These are phyloP conservation scores for Diplodia corticola DNA, from an alignment of 2,329 filamentous ascomycete genomes.

Conservation along the genomic window DNA sequence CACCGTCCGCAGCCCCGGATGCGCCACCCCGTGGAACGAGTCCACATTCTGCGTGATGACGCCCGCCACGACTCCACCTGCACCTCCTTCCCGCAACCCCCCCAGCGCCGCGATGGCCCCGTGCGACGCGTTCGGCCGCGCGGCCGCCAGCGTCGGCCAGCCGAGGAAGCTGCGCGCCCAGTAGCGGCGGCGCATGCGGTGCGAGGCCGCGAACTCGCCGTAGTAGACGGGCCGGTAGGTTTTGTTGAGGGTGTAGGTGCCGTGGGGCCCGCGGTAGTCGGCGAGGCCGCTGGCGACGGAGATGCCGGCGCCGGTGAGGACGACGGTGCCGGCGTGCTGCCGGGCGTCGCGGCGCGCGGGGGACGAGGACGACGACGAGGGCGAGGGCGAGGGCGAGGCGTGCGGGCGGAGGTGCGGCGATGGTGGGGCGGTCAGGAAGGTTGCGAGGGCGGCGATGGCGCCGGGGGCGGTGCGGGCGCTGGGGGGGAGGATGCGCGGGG, in stretches of 20 bases:
- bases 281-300: slow-evolving; percentile 90
- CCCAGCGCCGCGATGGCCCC: slow-evolving; percentile 73
- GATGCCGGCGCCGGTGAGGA: slow-evolving; percentile 84
- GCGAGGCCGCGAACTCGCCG: slow-evolving; percentile 78
- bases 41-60: slow-evolving; percentile 98
- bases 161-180: slow-evolving; percentile 95
- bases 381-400: neutral
- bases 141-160: slow-evolving; percentile 78
- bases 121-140: slow-evolving; percentile 79
- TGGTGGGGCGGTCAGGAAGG: slow-evolving; percentile 68
- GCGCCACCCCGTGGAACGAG: slow-evolving; percentile 80
- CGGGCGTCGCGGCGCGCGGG: too few species aligned
- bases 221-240: slow-evolving; percentile 90
- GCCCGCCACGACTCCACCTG: slow-evolving; percentile 57
- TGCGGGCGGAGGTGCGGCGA: neutral
- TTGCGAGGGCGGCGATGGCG: slow-evolving; percentile 72
- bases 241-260: slow-evolving; percentile 91
- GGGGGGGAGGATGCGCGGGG: slow-evolving; percentile 71
- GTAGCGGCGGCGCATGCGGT: slow-evolving; percentile 87
- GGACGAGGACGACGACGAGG: too few species aligned
- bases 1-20: slow-evolving; percentile 71
- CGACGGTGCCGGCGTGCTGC: too few species aligned
- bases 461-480: slow-evolving; percentile 69
- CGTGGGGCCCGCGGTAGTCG: slow-evolving; percentile 86
- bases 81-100: neutral